Evolutionary conservation across 495 filamentous ascomycete genomes (phyloP).

Genomic region (Talaromyces trachyspermus): DNA sequence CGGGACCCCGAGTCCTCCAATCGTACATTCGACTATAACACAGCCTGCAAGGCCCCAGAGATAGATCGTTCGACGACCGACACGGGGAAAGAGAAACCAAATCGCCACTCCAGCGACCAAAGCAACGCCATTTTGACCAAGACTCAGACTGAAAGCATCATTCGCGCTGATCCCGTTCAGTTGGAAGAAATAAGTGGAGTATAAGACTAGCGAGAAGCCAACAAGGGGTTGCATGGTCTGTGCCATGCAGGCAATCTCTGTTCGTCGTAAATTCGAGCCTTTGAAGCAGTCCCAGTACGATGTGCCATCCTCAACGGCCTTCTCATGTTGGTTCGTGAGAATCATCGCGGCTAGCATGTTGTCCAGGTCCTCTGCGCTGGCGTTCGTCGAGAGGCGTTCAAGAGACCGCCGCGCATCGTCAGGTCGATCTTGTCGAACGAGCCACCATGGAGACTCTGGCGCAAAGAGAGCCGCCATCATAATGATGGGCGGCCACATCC

Average conservation of each 20-base stretch:
- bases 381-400: constrained; percentile 26
- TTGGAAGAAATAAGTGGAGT: constrained; percentile 35
- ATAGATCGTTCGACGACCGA: constrained; percentile 46
- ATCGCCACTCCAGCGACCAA: constrained; percentile 42
- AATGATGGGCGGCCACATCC: constrained; percentile 45
- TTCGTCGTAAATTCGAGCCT: constrained; percentile 31
- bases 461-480: constrained; percentile 30
- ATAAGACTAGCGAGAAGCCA: constrained; percentile 23
- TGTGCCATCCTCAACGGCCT: constrained; percentile 16
- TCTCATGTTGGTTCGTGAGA: constrained; percentile 31
- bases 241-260: constrained; percentile 25
- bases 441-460: constrained; percentile 44
- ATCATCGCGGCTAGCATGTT: constrained; percentile 53
- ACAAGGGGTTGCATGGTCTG: constrained; percentile 21
- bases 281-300: constrained; percentile 34
- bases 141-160: constrained; percentile 20
- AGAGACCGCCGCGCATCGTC: constrained; percentile 42
- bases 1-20: constrained; percentile 25
- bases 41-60: constrained; percentile 37
- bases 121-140: constrained; percentile 36
- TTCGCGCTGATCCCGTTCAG: constrained; percentile 25
- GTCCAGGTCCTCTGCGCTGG: constrained; percentile 16
- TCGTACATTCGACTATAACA: constrained; percentile 32
- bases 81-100: constrained; percentile 40
- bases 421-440: constrained; percentile 22